These are phyloP conservation scores for Arthrocladium fulminans DNA, from an alignment of 2,329 filamentous ascomycete genomes.

Conservation along the genomic window DNA sequence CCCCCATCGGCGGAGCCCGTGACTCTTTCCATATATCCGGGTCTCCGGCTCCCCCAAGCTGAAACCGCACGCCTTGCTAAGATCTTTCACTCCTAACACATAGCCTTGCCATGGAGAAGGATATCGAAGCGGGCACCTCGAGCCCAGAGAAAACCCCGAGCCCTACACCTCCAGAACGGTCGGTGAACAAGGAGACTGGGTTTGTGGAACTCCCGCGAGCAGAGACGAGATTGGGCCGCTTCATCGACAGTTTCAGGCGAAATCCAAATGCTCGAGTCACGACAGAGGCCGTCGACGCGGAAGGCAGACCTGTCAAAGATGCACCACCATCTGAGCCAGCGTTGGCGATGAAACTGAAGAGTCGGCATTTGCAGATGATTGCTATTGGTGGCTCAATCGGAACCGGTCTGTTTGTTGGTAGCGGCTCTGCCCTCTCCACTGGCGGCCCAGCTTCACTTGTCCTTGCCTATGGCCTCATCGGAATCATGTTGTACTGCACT, in stretches of 20 bases:
- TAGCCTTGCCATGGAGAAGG: conserved; percentile 8
- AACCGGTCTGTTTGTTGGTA: conserved; percentile 79
- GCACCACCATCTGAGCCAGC: conserved; percentile 58
- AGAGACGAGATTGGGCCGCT: conserved; percentile 22
- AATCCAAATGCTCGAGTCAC: conserved; percentile 36
- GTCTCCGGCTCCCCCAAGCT: no score
- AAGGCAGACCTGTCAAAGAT: conserved; percentile 53
- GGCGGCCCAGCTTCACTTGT: conserved; percentile 72
- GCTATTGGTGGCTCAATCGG: conserved; percentile 72
- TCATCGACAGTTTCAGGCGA: conserved; percentile 37
- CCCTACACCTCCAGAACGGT: no score
- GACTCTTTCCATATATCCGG: no score
- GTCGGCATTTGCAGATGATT: conserved; percentile 91
- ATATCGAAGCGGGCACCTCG: conserved; percentile 4
- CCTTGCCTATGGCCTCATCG: conserved; percentile 67
- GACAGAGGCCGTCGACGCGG: conserved; percentile 35
- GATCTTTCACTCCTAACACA: no score
- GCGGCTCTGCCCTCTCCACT: conserved; percentile 57
- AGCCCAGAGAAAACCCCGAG: not conserved
- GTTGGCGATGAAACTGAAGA: conserved; percentile 71
- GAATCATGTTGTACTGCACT: conserved; percentile 81
- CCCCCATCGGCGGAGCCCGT: no score
- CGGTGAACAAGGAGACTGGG: conserved; percentile 8
- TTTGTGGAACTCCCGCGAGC: conserved; percentile 15
- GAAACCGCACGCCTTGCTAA: no score